Base-by-base conservation (phyloP, 2,329 filamentous ascomycete species). In the Hymenotorrendiella dingleyae region DNA sequence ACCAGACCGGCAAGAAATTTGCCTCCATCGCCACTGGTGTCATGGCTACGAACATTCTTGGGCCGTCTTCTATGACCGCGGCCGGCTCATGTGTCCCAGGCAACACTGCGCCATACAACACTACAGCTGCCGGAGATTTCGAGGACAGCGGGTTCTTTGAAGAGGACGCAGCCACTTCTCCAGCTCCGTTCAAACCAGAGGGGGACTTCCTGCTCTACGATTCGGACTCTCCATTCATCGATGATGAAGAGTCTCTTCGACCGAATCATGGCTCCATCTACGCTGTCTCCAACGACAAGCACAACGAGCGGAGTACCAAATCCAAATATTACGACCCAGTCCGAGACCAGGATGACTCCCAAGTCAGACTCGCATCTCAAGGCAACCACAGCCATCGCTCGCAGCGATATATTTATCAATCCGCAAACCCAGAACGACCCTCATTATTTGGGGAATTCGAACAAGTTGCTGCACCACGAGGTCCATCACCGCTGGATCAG, bases 151-250 rank as follows among this genome's bases (percentile, higher is more conserved):
- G 36, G n/a, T 39, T 20, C 19, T 39, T 39, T 14, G 7, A 14
- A 9, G 9, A 35, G 22, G 16, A 22, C 8, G 16, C 16, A 12
- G 20, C 11, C n/a, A 9, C 24, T 4, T n/a, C 23, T 29, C 3
- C 36, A 6, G 27, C 36, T 22, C 36, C 36, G 4, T 3, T 38
- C 24, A 28, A 16, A n/a, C 19, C 24, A 8, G 28, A 29, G 16
- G 27, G 24, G 5, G 37, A 40, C 28, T 40, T 40, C 9, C 10
- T 17, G 26, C 37, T 40, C 20, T 40, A 32, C 17, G 37, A 40
- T 14, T 22, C 27, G 9, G 20, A 32, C 21, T 9, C 21, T 1
- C n/a, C 16, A 12, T 40, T 28, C 11, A 19, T 33, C n/a, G 37
- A 40, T 33, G 37, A 40, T 24, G 28, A 26, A 10, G 37, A 27